phyloP scores from a whole-genome alignment of 78 protist species.

The Diacronema lutheri region DNA sequence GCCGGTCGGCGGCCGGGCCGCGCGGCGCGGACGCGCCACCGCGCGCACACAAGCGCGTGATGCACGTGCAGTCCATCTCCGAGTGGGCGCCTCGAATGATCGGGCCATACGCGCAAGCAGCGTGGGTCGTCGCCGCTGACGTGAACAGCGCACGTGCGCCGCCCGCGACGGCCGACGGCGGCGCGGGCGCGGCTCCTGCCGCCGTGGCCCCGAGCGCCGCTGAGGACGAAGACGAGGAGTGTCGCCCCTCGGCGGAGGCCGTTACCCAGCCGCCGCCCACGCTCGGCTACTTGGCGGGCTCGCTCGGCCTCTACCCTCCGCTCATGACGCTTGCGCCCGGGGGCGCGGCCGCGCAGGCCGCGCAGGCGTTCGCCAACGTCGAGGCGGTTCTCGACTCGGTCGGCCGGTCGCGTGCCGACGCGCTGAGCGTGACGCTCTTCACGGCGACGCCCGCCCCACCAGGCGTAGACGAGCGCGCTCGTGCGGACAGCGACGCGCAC shows the following conservation, averaged over 20 bases:
- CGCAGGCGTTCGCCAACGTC: neutral
- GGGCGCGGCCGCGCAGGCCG: neutral
- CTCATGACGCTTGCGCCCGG: neutral
- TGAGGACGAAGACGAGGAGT: too few species aligned
- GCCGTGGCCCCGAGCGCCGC: too few species aligned
- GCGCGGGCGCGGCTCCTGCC: too few species aligned
- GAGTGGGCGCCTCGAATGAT: constrained; percentile 56
- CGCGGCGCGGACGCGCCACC: too few species aligned
- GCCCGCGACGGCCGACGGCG: neutral
- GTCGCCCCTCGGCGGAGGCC: too few species aligned
- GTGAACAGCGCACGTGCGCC: too few species aligned
- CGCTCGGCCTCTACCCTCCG: constrained; percentile 8
- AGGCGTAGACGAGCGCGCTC: too few species aligned
- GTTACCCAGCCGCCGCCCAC: too few species aligned
- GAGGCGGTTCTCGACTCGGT: neutral
- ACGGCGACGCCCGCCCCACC: neutral
- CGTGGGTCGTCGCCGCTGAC: too few species aligned
- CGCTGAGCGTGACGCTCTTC: neutral
- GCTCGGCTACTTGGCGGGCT: constrained; percentile 1
- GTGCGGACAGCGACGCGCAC: too few species aligned
- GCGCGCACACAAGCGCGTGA: neutral
- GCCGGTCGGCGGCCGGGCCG: neutral
- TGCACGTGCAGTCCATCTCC: constrained; percentile 49
- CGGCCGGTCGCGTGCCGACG: too few species aligned
- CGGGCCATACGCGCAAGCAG: constrained; percentile 56